Conservation (phyloP, 768 basidiomycete genomes). For the Termitomyces eurrhizus region DNA sequence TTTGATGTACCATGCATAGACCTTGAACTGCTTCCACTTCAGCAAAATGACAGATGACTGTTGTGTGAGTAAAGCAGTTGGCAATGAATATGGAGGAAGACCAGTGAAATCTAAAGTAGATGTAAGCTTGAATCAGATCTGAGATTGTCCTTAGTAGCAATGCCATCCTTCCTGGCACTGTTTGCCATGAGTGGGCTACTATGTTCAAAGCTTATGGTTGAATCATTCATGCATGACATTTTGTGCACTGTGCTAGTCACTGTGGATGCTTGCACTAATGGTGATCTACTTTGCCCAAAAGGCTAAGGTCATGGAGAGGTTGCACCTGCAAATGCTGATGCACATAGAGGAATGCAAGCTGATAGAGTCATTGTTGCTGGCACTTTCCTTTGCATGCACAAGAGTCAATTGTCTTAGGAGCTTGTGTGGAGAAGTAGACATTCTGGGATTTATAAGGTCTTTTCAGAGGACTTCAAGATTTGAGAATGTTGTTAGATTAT, state of each 20-base stretch:
- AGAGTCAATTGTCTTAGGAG: slow-evolving; percentile 15
- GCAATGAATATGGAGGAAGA: no score
- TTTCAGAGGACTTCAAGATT: slow-evolving; percentile 79
- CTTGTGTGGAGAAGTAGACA: slow-evolving; percentile 15
- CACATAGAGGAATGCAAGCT: slow-evolving; percentile 38
- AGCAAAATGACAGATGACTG: no score
- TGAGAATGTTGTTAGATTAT: no score
- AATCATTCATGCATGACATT: slow-evolving; percentile 36
- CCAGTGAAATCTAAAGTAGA: no score
- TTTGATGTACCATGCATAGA: slow-evolving; percentile 84
- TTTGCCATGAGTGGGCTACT: slow-evolving; percentile 4
- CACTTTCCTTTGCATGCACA: slow-evolving; percentile 27
- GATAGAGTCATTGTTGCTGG: slow-evolving; percentile 36
- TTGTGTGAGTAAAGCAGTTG: no score
- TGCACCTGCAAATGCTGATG: slow-evolving; percentile 37
- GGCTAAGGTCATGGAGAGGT: slow-evolving; percentile 15
- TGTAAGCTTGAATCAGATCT: no score
- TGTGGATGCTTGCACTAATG: no score
- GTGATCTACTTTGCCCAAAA: slow-evolving; percentile 9
- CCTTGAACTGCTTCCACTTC: slow-evolving; percentile 79
- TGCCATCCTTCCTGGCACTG: slow-evolving; percentile 20
- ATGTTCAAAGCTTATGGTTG: slow-evolving; percentile 18
- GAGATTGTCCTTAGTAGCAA: no score
- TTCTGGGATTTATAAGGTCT: slow-evolving; percentile 56
- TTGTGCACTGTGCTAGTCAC: slow-evolving; percentile 38